A percentile compares a stretch with the other conserved stretches of the same genome.
phyloP scores from a whole-genome alignment of 2,329 filamentous ascomycete genomes.

The Ramularia collo-cygni region DNA sequence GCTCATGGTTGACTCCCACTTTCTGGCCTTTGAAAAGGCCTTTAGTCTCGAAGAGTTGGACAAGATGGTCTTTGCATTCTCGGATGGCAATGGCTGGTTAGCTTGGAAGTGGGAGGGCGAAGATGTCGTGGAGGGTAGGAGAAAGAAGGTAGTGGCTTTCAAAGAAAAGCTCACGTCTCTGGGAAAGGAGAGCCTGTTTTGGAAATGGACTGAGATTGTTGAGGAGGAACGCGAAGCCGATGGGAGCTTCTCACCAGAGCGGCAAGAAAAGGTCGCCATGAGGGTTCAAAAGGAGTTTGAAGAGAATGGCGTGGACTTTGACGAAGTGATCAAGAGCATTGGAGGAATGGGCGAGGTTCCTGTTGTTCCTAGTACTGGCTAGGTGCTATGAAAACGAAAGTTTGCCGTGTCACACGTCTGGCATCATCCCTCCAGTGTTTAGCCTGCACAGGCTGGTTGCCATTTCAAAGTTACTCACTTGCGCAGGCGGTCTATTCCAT shows the following conservation, averaged over 20 bases:
- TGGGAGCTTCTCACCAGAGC: slow-evolving; percentile 68
- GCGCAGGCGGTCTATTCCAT: too few species aligned
- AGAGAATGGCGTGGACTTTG: slow-evolving; percentile 71
- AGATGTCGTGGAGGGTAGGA: slow-evolving; percentile 52
- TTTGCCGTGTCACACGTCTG: too few species aligned
- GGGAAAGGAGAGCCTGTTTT: slow-evolving; percentile 85
- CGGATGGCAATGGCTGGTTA: slow-evolving; percentile 62
- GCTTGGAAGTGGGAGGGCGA: slow-evolving; percentile 34
- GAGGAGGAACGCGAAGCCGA: slow-evolving; percentile 78
- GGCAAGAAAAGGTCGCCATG: slow-evolving; percentile 63
- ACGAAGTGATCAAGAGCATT: slow-evolving; percentile 67
- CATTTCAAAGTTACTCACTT: too few species aligned
- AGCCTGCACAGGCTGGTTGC: too few species aligned
- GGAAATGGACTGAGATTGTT: slow-evolving; percentile 85
- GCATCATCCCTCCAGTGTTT: too few species aligned
- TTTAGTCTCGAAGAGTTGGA: slow-evolving; percentile 60
- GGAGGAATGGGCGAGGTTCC: slow-evolving; percentile 54
- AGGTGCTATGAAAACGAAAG: too few species aligned
- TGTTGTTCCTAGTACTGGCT: too few species aligned
- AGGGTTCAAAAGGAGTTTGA: slow-evolving; percentile 72
- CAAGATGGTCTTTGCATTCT: slow-evolving; percentile 62
- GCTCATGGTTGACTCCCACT: slow-evolving; percentile 68
- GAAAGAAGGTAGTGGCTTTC: slow-evolving; percentile 72
- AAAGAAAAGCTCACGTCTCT: slow-evolving; percentile 66
- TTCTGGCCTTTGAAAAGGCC: slow-evolving; percentile 57